phyloP scores from a whole-genome alignment of 345 rosid genomes.

The Citrus medica region DNA sequence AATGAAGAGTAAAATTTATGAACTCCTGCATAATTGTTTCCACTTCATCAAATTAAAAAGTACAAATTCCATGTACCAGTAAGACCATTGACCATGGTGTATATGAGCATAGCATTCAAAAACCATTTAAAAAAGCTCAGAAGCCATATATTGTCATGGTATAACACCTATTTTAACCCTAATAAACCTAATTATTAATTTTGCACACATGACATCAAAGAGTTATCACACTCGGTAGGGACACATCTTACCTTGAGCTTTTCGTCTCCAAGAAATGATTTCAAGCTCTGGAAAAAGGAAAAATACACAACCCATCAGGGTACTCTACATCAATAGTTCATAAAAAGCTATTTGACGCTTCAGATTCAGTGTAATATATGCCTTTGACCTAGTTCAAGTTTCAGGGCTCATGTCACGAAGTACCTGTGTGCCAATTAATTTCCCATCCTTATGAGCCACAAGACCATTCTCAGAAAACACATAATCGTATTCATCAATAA shows the following conservation, averaged over 20 bases:
- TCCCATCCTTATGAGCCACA: slow-evolving; percentile 89
- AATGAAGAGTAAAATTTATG: slow-evolving; percentile 77
- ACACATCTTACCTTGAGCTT: slow-evolving; percentile 63
- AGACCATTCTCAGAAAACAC: slow-evolving; percentile 98
- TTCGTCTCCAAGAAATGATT: slow-evolving; percentile 80
- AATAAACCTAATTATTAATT: not conserved
- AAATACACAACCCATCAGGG: slow-evolving; percentile 22
- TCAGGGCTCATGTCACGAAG: not conserved
- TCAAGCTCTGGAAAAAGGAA: slow-evolving; percentile 63
- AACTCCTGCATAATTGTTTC: slow-evolving; percentile 62
- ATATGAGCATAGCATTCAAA: not conserved
- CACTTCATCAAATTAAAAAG: slow-evolving; percentile 9
- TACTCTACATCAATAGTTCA: not conserved
- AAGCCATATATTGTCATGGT: not conserved
- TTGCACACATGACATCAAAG: not conserved
- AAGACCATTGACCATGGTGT: not conserved
- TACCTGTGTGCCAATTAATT: slow-evolving; percentile 85
- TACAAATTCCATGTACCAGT: not conserved
- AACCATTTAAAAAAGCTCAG: not conserved
- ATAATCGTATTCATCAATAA: slow-evolving; percentile 75
- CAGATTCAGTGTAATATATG: not conserved
- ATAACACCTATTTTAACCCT: not conserved
- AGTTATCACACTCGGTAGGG: not conserved
- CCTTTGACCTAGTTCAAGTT: not conserved
- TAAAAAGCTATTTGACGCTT: not conserved